phyloP scores from a whole-genome alignment of 345 rosid species.

The Noccaea bulbosa region DNA sequence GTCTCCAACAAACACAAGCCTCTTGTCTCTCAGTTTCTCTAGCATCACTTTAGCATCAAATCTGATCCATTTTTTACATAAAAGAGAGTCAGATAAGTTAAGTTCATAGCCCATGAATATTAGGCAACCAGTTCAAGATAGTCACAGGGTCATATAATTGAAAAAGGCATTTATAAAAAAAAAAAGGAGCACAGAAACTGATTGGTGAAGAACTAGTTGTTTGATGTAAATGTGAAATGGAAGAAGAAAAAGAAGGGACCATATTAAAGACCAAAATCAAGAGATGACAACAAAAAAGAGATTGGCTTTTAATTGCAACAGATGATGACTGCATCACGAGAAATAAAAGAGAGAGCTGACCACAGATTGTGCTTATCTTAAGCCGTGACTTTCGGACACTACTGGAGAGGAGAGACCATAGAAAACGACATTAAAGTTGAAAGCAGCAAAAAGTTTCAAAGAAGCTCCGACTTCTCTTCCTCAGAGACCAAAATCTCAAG shows the following conservation, averaged over 20 bases:
- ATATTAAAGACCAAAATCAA: constrained; percentile 32
- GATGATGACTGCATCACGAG: constrained; percentile 38
- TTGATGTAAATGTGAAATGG: constrained; percentile 35
- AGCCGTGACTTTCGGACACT: constrained; percentile 38
- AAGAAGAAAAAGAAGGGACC: constrained; percentile 36
- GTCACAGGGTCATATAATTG: constrained; percentile 28
- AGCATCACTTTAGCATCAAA: constrained; percentile 74
- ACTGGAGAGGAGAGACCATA: constrained; percentile 30
- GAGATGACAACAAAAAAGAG: constrained; percentile 32
- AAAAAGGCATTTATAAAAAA: not conserved
- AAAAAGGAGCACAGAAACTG: not conserved
- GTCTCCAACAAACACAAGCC: constrained; percentile 89
- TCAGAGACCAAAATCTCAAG: constrained; percentile 11
- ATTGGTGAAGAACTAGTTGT: constrained; percentile 22
- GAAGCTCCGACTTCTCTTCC: constrained; percentile 22
- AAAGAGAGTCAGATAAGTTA: not conserved
- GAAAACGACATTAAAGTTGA: constrained; percentile 40
- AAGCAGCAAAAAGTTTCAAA: constrained; percentile 24
- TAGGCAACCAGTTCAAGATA: constrained; percentile 8
- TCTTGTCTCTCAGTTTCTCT: constrained; percentile 61
- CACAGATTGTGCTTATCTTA: constrained; percentile 38
- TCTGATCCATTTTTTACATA: constrained; percentile 46
- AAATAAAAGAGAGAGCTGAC: not conserved
- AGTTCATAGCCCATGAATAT: too few species aligned
- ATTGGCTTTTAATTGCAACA: constrained; percentile 25